Conservation (phyloP, 2,329 filamentous ascomycete genomes). For the Fusarium sp. region DNA sequence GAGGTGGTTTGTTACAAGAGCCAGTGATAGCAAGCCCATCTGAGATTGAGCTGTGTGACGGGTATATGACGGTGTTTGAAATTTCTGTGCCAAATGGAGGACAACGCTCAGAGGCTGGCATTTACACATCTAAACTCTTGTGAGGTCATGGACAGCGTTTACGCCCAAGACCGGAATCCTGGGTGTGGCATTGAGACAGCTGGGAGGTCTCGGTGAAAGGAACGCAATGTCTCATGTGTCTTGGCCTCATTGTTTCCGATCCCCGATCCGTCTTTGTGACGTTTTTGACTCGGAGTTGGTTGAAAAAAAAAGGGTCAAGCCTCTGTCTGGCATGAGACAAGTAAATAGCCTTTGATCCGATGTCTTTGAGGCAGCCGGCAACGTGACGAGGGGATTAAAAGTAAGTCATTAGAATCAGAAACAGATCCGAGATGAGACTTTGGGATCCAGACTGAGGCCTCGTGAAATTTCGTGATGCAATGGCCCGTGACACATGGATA, state of each 20-base stretch:
- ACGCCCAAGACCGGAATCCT: background rate
- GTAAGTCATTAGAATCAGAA: constrained; percentile 15
- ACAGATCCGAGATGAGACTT: constrained; percentile 31
- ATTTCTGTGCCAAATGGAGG: background rate
- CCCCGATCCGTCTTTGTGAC: background rate
- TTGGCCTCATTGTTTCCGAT: constrained; percentile 5
- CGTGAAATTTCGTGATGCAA: background rate
- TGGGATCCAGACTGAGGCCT: constrained; percentile 1
- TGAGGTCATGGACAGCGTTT: background rate
- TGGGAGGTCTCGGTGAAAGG: background rate
- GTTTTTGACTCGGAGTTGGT: background rate
- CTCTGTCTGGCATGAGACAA: background rate
- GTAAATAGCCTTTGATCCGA: background rate
- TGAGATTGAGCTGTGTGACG: background rate
- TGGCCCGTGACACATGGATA: background rate
- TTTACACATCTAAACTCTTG: background rate
- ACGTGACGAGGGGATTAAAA: background rate
- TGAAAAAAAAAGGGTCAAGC: background rate
- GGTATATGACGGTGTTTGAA: background rate
- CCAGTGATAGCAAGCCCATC: background rate
- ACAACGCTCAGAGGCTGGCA: background rate
- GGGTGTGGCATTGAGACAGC: constrained; percentile 13
- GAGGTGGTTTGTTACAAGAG: background rate
- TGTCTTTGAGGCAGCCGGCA: background rate
- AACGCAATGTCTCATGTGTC: constrained; percentile 13